A percentile compares a stretch with the other conserved stretches of the same genome.
Conservation (phyloP, 768 basidiomycete genomes). For the Heimioporus sp. region DNA sequence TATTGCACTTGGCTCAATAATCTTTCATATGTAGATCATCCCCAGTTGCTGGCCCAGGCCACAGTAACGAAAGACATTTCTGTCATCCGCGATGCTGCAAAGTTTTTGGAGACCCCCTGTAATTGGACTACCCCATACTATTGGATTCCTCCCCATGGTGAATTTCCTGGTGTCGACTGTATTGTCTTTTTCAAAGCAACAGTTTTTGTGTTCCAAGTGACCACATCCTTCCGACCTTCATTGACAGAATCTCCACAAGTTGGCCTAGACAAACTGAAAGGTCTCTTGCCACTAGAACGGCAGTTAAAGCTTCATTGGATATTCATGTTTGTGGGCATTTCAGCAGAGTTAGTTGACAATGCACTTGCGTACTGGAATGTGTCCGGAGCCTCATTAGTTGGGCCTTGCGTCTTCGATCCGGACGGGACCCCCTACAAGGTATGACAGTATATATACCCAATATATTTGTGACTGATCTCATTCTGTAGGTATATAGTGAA, state of each 20-base stretch:
- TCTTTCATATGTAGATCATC: neutral
- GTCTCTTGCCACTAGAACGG: neutral
- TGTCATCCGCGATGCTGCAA: neutral
- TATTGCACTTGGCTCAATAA: neutral
- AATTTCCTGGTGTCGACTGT: neutral
- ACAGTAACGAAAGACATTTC: neutral
- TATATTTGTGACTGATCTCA: too few species aligned
- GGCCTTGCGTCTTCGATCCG: too few species aligned
- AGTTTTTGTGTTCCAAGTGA: too few species aligned
- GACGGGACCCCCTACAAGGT: too few species aligned
- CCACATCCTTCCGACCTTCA: neutral
- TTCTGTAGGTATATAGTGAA: too few species aligned
- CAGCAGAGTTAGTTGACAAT: neutral
- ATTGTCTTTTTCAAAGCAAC: too few species aligned
- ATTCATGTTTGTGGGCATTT: neutral
- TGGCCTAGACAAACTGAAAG: neutral
- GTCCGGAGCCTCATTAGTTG: too few species aligned
- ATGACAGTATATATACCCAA: too few species aligned
- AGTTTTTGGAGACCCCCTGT: neutral
- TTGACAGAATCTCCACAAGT: neutral
- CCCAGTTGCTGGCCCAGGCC: too few species aligned
- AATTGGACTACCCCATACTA: neutral
- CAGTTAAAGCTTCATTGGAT: neutral
- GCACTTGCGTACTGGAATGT: neutral
- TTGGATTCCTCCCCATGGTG: neutral